A percentile compares a stretch with the other conserved stretches of the same genome.
Evolutionary conservation across 495 filamentous ascomycete species (phyloP).

Genomic region (Annulohypoxylon moriforme): DNA sequence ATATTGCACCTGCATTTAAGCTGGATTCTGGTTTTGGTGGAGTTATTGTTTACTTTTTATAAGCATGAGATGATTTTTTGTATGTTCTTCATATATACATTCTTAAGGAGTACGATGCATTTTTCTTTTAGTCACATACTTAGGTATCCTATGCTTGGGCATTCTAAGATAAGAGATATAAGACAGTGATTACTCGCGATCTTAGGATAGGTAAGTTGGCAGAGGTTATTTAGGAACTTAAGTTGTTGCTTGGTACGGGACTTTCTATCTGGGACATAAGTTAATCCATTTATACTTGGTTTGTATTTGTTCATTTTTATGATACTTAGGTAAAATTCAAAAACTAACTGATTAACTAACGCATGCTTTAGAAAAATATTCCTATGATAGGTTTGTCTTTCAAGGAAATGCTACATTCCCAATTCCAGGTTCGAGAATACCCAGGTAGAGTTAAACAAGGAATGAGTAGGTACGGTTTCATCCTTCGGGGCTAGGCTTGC

Average conservation of each 20-base stretch:
- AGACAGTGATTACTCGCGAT: too few species aligned
- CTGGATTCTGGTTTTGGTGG: too few species aligned
- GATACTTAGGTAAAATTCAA: too few species aligned
- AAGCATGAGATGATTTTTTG: too few species aligned
- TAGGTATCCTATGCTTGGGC: too few species aligned
- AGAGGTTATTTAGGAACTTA: slow-evolving; percentile 37
- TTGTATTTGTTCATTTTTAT: too few species aligned
- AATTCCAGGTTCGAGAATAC: too few species aligned
- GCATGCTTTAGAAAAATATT: slow-evolving; percentile 40
- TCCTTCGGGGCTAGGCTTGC: slow-evolving; percentile 40
- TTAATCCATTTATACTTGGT: too few species aligned
- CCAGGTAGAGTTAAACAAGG: not conserved
- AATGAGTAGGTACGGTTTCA: slow-evolving; percentile 36
- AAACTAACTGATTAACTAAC: slow-evolving; percentile 18
- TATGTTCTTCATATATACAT: not conserved
- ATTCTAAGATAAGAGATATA: too few species aligned
- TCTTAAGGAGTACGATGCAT: not conserved
- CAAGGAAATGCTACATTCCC: not conserved
- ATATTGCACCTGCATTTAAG: not conserved
- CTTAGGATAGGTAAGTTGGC: slow-evolving; percentile 42
- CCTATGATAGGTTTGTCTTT: slow-evolving; percentile 35
- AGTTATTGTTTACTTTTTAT: too few species aligned
- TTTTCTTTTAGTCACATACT: not conserved
- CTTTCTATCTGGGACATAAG: slow-evolving; percentile 41
- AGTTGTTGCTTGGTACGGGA: slow-evolving; percentile 35